These are phyloP conservation scores for Lentinula guzmanii DNA, from an alignment of 768 basidiomycete genomes.

Conservation along the genomic window DNA sequence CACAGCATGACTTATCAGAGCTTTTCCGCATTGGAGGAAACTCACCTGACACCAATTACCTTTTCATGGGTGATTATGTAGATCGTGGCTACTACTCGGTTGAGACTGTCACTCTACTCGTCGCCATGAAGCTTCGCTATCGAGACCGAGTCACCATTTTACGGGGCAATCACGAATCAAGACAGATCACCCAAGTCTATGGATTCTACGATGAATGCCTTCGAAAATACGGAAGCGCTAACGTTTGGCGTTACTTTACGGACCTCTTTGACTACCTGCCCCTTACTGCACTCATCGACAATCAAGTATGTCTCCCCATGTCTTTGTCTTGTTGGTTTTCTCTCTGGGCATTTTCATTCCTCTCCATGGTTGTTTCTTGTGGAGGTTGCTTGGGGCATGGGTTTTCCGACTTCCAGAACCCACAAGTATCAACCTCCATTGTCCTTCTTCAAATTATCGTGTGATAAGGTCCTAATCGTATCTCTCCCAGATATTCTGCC, in stretches of 20 bases:
- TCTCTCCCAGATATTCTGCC: slow-evolving; percentile 83
- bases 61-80: slow-evolving; percentile 99
- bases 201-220: slow-evolving; percentile 99
- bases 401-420: neutral
- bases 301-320: slow-evolving; percentile 60
- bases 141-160: slow-evolving; percentile 97
- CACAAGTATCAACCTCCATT: neutral
- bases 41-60: slow-evolving; percentile 98
- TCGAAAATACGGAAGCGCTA: slow-evolving; percentile 99
- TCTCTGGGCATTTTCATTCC: slow-evolving; percentile 5
- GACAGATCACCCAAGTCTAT: slow-evolving; percentile 99
- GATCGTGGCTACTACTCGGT: slow-evolving; percentile 99
- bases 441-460: neutral
- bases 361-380: neutral
- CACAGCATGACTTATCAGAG: slow-evolving; percentile 97
- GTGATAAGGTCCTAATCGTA: slow-evolving; percentile 9
- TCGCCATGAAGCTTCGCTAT: slow-evolving; percentile 96
- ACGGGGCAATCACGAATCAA: slow-evolving; percentile 96
- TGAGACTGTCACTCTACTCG: slow-evolving; percentile 95
- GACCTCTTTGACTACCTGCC: slow-evolving; percentile 98
- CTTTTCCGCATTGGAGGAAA: slow-evolving; percentile 98
- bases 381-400: neutral
- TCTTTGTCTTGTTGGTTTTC: neutral
- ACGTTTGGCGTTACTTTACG: slow-evolving; percentile 99
- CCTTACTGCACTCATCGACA: slow-evolving; percentile 67